Evolutionary conservation across 176 grass and related monocot genomes (phyloP).

Genomic region (Bothriochloa decipiens): DNA sequence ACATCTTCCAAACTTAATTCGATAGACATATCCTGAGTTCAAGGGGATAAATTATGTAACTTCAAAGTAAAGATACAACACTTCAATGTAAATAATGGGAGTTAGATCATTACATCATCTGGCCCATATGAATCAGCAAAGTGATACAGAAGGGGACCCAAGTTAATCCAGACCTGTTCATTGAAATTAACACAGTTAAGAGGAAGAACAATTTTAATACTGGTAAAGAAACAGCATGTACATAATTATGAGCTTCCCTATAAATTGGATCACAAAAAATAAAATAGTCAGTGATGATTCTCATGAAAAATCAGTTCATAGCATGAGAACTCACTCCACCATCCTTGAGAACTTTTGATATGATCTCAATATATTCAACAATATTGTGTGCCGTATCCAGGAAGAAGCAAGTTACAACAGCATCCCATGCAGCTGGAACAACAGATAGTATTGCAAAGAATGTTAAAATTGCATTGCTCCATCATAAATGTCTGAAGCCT

Average conservation of each 20-base stretch:
- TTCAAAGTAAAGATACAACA: conserved; percentile 41
- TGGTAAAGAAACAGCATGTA: background rate
- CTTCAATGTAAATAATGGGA: conserved; percentile 4
- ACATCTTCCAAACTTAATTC: conserved; percentile 99
- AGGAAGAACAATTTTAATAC: conserved; percentile 15
- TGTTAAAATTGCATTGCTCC: conserved; percentile 12
- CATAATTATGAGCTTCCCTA: conserved; percentile 21
- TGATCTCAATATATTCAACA: conserved; percentile 96
- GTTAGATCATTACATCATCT: conserved; percentile 70
- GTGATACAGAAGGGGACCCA: conserved; percentile 93
- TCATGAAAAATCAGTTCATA: conserved; percentile 31
- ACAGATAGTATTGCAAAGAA: conserved; percentile 24
- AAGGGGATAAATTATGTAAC: conserved; percentile 47
- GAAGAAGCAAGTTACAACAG: conserved; percentile 98
- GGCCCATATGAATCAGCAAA: conserved; percentile 85
- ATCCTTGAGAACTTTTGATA: conserved; percentile 92
- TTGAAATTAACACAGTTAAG: conserved; percentile 37
- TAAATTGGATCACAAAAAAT: conserved; percentile 13
- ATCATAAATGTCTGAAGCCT: conserved; percentile 21
- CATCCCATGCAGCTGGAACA: conserved; percentile 91
- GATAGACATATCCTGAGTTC: conserved; percentile 92
- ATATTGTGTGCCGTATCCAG: conserved; percentile 95
- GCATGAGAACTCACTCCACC: conserved; percentile 71
- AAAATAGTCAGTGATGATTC: background rate
- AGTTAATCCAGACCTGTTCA: conserved; percentile 91